These are phyloP conservation scores for Tephrocybe sp. DNA, from an alignment of 768 basidiomycete species.

Conservation along the genomic window DNA sequence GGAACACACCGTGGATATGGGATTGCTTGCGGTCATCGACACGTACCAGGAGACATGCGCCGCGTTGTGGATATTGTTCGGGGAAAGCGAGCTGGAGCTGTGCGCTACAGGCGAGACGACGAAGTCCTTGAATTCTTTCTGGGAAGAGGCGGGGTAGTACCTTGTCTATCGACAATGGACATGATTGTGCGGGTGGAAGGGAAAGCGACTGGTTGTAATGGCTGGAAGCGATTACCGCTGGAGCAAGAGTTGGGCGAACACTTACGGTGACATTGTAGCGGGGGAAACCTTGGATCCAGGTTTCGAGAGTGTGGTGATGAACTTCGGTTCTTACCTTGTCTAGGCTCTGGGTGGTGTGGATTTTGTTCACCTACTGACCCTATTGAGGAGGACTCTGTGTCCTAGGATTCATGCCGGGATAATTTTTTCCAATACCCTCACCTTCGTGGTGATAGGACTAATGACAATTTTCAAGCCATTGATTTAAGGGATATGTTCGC, in stretches of 20 bases:
- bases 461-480: too few relatives aligned
- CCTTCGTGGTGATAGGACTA: conserved; percentile 27
- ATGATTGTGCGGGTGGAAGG: conserved; percentile 18
- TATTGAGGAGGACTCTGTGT: conserved; percentile 17
- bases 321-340: conserved; percentile 14
- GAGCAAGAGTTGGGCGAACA: conserved; percentile 38
- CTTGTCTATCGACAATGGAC: conserved; percentile 12
- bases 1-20: conserved; percentile 14
- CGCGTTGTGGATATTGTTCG: conserved; percentile 18
- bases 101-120: conserved; percentile 25
- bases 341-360: conserved; percentile 11
- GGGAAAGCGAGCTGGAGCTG: conserved; percentile 31
- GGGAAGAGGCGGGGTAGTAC: conserved; percentile 6
- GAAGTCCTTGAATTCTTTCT: not conserved
- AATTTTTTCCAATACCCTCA: conserved; percentile 22
- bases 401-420: conserved; percentile 22
- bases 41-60: conserved; percentile 32
- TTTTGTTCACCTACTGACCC: conserved; percentile 6
- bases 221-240: conserved; percentile 27
- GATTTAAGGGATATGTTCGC: too few relatives aligned
- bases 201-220: conserved; percentile 31
- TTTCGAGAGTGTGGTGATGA: conserved; percentile 40
- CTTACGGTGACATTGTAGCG: conserved; percentile 31
- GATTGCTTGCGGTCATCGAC: conserved; percentile 24
- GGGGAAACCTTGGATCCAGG: conserved; percentile 34